These are phyloP conservation scores for Selenicereus undatus DNA, from an alignment of 148 eudicot genomes.

Conservation along the genomic window DNA sequence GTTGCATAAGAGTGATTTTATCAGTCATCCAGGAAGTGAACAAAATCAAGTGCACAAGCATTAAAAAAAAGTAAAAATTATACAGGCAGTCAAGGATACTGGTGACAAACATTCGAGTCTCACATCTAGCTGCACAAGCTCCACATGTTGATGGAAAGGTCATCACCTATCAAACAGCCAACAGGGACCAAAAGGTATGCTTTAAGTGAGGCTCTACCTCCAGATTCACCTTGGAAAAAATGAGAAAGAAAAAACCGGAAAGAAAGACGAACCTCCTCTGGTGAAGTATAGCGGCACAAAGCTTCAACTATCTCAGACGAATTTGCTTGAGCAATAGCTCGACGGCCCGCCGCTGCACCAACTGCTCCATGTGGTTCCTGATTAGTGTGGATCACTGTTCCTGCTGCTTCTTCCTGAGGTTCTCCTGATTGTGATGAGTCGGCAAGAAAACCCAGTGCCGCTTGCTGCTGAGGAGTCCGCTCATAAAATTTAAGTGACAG, in stretches of 20 bases:
- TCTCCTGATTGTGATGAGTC: constrained; percentile 49
- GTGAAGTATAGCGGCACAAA: constrained; percentile 84
- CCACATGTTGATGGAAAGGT: constrained; percentile 94
- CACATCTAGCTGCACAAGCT: constrained; percentile 68
- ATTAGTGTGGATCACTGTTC: constrained; percentile 28
- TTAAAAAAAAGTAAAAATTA: background rate
- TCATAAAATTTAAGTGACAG: constrained; percentile 67
- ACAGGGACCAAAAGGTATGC: constrained; percentile 5
- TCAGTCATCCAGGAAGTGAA: background rate
- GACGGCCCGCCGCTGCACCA: constrained; percentile 78
- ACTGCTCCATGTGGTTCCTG: constrained; percentile 76
- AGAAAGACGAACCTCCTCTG: constrained; percentile 69
- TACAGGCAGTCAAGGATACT: constrained; percentile 57
- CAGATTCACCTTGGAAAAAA: background rate
- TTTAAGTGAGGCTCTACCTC: constrained; percentile 5
- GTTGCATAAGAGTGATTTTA: background rate
- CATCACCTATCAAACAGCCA: constrained; percentile 65
- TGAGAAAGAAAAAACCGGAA: background rate
- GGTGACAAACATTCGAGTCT: constrained; percentile 88
- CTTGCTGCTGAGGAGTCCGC: constrained; percentile 85
- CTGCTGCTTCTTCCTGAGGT: constrained; percentile 36
- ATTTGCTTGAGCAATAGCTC: constrained; percentile 85
- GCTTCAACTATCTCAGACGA: constrained; percentile 68
- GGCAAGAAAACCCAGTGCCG: constrained; percentile 61
- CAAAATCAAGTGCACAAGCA: background rate